These are phyloP conservation scores for Lodderomyces parapsilosis DNA, from an alignment of 1,139 yeast species.

Conservation along the genomic window DNA sequence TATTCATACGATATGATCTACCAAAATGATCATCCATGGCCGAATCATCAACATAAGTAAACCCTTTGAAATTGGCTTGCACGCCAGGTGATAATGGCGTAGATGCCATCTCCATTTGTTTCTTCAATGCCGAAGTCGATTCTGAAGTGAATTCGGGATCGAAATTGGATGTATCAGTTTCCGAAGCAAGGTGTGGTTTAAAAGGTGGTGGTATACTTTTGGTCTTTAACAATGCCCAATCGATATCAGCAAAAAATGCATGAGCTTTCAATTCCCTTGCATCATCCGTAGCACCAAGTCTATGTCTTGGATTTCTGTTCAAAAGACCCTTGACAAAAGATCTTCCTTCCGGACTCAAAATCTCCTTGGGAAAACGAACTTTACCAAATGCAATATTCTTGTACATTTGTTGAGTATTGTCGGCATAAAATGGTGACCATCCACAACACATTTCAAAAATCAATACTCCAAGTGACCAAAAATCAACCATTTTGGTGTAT, in stretches of 20 bases:
- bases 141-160: constrained; percentile 97
- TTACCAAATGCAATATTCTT: constrained; percentile 97
- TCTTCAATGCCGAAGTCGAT: constrained; percentile 75
- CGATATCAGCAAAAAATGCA: constrained; percentile 84
- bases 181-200: constrained; percentile 88
- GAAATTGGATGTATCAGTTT: constrained; percentile 91
- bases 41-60: constrained; percentile 94
- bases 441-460: constrained; percentile 95
- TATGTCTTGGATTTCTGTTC: constrained; percentile 92
- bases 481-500: constrained; percentile 83
- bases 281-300: constrained; percentile 87
- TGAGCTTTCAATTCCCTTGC: constrained; percentile 91
- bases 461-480: constrained; percentile 80
- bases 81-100: constrained; percentile 92
- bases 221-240: constrained; percentile 76
- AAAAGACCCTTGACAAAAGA: constrained; percentile 91
- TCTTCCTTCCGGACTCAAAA: constrained; percentile 86
- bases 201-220: constrained; percentile 97
- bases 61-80: constrained; percentile 94
- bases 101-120: constrained; percentile 62
- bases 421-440: constrained; percentile 99
- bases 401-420: constrained; percentile 96
- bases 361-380: constrained; percentile 94
- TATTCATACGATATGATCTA: constrained; percentile 43
- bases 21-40: constrained; percentile 82